A percentile compares a stretch with the other conserved stretches of the same genome.
Evolutionary conservation across 495 filamentous ascomycete genomes (phyloP).

Genomic region (Aspergillus sclerotioniger): DNA sequence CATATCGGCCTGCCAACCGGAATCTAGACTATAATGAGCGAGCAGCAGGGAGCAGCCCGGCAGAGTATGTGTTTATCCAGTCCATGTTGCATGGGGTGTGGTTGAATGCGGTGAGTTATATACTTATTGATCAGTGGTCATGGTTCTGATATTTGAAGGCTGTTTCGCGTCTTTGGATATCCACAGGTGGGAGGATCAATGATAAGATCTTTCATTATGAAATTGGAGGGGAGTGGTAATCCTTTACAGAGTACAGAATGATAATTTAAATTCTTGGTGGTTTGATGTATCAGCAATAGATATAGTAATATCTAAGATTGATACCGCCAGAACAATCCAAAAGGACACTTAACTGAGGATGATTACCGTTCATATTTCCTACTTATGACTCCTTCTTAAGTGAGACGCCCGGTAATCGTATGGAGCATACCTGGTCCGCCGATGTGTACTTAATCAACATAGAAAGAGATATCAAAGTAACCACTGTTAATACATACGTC

Average conservation of each 20-base stretch:
- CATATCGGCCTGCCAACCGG: slow-evolving; percentile 47
- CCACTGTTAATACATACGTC: too few relatives aligned
- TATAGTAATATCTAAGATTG: too few relatives aligned
- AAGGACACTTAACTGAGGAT: too few relatives aligned
- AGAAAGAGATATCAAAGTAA: too few relatives aligned
- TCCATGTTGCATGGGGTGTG: slow-evolving; percentile 53
- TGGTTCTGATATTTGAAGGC: slow-evolving; percentile 19
- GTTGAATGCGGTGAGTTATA: slow-evolving; percentile 51
- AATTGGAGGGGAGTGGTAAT: slow-evolving; percentile 51
- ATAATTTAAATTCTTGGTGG: too few relatives aligned
- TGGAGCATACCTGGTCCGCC: too few relatives aligned
- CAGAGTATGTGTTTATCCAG: slow-evolving; percentile 46
- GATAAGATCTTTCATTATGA: slow-evolving; percentile 45
- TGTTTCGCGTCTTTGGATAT: slow-evolving; percentile 38
- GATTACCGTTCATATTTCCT: too few relatives aligned
- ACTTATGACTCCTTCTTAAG: too few relatives aligned
- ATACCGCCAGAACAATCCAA: too few relatives aligned
- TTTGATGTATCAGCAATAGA: too few relatives aligned
- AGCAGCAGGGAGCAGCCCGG: slow-evolving; percentile 38
- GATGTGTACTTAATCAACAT: too few relatives aligned
- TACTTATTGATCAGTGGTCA: not conserved
- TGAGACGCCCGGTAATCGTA: too few relatives aligned
- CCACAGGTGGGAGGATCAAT: slow-evolving; percentile 44
- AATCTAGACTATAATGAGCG: slow-evolving; percentile 40
- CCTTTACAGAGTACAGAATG: not conserved